A percentile compares a stretch with the other conserved stretches of the same genome.
Evolutionary conservation across 2,329 filamentous ascomycete species (phyloP).

Genomic region (Hypoxylon sp.): DNA sequence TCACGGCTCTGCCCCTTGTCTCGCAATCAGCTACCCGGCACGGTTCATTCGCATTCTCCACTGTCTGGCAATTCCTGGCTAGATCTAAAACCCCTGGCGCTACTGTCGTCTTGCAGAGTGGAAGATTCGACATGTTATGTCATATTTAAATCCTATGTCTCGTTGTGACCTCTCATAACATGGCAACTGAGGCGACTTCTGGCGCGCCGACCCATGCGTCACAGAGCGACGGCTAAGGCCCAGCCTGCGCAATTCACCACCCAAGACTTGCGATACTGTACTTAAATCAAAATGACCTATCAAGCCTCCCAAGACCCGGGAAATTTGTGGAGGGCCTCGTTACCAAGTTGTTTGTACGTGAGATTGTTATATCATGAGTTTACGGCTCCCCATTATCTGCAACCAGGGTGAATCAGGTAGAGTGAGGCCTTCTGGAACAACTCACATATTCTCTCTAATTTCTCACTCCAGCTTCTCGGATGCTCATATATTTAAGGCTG

Average conservation of each 20-base stretch:
- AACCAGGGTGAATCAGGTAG: constrained; percentile 16
- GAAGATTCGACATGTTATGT: constrained; percentile 30
- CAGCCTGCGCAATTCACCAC: constrained; percentile 21
- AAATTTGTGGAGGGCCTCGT: constrained; percentile 20
- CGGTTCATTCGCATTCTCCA: constrained; percentile 26
- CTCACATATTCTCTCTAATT: constrained; percentile 17
- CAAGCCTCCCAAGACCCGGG: constrained; percentile 19
- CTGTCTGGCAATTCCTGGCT: constrained; percentile 19
- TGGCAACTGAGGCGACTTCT: constrained; percentile 13
- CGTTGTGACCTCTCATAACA: constrained; percentile 33
- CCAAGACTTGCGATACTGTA: constrained; percentile 25
- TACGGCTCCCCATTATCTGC: constrained; percentile 8
- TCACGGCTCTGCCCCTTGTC: constrained; percentile 13
- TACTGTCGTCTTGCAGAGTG: constrained; percentile 11
- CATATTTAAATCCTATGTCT: constrained; percentile 31
- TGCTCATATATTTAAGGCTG: constrained; percentile 25
- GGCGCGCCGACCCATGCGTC: constrained; percentile 20
- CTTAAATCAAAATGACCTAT: constrained; percentile 31
- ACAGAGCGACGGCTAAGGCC: constrained; percentile 25
- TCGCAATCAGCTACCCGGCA: constrained; percentile 19
- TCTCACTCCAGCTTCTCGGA: constrained; percentile 12
- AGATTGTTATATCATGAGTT: constrained; percentile 16
- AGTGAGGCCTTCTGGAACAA: constrained; percentile 26
- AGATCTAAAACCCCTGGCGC: constrained; percentile 30
- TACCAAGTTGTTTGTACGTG: constrained; percentile 38